Percentiles rank a stretch among this genome's conserved stretches.
Conservation (phyloP, 2,329 filamentous ascomycete species). For the Epichloe baconii region DNA sequence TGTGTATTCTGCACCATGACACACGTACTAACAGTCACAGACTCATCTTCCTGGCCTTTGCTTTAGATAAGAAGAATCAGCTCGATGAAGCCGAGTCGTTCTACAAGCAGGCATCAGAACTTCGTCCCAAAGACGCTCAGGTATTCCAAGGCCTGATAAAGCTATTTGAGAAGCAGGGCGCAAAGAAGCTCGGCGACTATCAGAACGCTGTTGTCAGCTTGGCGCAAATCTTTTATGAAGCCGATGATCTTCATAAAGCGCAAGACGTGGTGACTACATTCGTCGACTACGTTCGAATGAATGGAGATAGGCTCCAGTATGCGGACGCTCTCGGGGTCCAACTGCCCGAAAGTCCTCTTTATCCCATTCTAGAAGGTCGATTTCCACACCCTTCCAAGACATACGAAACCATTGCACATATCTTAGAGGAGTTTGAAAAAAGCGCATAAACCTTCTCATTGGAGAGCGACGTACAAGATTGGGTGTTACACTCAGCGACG, state of each 20-base stretch:
- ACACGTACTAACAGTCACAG: constrained; percentile 17
- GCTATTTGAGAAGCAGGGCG: constrained; percentile 67
- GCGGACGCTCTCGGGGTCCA: constrained; percentile 63
- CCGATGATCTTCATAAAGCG: constrained; percentile 49
- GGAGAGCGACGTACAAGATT: constrained; percentile 78
- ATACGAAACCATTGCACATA: constrained; percentile 70
- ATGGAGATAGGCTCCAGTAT: constrained; percentile 62
- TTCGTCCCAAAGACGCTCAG: constrained; percentile 65
- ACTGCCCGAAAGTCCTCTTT: constrained; percentile 70
- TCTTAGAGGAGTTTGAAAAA: constrained; percentile 79
- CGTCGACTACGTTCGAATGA: constrained; percentile 55
- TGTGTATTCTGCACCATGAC: background rate
- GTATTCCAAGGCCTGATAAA: constrained; percentile 85
- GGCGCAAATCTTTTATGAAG: constrained; percentile 58
- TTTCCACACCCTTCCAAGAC: constrained; percentile 68
- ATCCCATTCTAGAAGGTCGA: constrained; percentile 69
- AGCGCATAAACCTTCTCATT: constrained; percentile 80
- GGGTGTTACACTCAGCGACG: constrained; percentile 70
- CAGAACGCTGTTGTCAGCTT: constrained; percentile 59
- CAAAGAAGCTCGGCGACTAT: constrained; percentile 58
- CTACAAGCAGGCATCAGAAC: constrained; percentile 58
- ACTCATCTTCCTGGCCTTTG: constrained; percentile 78
- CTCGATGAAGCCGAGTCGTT: constrained; percentile 61
- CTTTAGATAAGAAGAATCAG: constrained; percentile 62
- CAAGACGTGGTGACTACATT: constrained; percentile 69